Conservation (phyloP, 78 protist genomes). For the Pelomyxa schiedti region DNA sequence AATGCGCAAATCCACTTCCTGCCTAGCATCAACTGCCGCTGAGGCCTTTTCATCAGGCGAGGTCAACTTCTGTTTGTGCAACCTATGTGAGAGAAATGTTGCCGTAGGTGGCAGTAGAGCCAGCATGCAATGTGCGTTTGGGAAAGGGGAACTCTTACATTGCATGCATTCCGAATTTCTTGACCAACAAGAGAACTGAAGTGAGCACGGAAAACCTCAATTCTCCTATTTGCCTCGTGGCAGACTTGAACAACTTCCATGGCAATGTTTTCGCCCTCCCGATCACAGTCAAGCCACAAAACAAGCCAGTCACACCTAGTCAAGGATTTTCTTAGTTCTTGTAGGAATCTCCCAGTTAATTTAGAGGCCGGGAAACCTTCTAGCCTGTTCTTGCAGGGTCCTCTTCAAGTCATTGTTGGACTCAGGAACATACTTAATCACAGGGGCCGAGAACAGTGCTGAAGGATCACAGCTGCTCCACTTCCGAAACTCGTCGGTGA, state of each 20-base stretch:
- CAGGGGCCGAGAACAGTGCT: constrained; percentile 62
- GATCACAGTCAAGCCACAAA: constrained; percentile 95
- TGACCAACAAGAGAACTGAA: constrained; percentile 73
- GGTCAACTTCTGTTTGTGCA: constrained; percentile 22
- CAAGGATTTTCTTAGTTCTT: not conserved
- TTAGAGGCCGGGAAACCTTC: not conserved
- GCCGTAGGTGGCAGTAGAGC: too few relatives aligned
- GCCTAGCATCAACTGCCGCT: constrained; percentile 84
- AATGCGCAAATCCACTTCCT: constrained; percentile 67
- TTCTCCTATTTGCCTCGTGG: constrained; percentile 14
- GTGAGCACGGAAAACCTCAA: constrained; percentile 67
- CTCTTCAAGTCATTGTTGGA: not conserved
- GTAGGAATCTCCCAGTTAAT: not conserved
- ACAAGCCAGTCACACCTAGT: constrained; percentile 19
- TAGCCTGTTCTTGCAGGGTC: constrained; percentile 23
- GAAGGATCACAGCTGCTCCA: constrained; percentile 54
- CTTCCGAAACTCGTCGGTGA: constrained; percentile 15
- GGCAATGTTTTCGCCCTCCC: constrained; percentile 92
- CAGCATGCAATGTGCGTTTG: too few relatives aligned
- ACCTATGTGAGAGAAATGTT: not conserved
- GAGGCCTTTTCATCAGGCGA: constrained; percentile 61
- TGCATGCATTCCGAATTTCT: not conserved
- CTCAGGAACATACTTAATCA: constrained; percentile 15
- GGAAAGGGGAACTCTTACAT: not conserved
- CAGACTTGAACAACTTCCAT: constrained; percentile 75